Conservation (phyloP, 306 rosid genomes). For the Gastrolobium villosum region DNA sequence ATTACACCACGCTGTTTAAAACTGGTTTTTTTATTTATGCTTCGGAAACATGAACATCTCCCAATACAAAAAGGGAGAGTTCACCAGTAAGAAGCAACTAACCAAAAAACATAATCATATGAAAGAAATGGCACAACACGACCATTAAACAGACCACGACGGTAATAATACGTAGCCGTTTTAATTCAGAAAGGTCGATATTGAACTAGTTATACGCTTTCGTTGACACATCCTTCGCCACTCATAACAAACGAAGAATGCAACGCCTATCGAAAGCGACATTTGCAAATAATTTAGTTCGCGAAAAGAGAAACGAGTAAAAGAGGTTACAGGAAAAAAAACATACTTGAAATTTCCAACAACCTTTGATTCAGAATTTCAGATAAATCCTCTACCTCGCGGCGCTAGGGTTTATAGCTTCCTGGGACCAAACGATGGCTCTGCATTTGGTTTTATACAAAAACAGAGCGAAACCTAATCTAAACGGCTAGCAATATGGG, state of each 20-base stretch:
- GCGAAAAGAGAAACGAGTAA: too few relatives aligned
- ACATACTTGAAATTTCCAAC: constrained; percentile 25
- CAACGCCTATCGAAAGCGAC: constrained; percentile 94
- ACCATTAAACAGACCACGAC: constrained; percentile 55
- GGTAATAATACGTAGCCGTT: constrained; percentile 40
- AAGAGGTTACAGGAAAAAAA: not conserved
- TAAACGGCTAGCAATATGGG: not conserved
- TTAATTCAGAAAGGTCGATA: constrained; percentile 5
- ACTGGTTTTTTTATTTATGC: constrained; percentile 74
- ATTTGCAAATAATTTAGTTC: fast-evolving
- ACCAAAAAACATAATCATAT: not conserved
- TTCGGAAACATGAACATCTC: constrained; percentile 90
- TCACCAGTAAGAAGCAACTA: constrained; percentile 90
- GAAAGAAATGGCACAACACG: constrained; percentile 53
- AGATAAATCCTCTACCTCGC: not conserved
- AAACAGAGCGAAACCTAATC: constrained; percentile 26
- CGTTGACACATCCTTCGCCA: constrained; percentile 89
- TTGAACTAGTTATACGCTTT: constrained; percentile 70
- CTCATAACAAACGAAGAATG: constrained; percentile 62
- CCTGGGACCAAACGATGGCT: fast-evolving
- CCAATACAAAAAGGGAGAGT: constrained; percentile 54
- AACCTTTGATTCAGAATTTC: not conserved
- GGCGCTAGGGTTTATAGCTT: constrained; percentile 46
- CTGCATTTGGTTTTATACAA: constrained; percentile 28
- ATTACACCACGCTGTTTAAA: constrained; percentile 76